phyloP scores from a whole-genome alignment of 768 basidiomycete species.

The Leccinum arenicola region DNA sequence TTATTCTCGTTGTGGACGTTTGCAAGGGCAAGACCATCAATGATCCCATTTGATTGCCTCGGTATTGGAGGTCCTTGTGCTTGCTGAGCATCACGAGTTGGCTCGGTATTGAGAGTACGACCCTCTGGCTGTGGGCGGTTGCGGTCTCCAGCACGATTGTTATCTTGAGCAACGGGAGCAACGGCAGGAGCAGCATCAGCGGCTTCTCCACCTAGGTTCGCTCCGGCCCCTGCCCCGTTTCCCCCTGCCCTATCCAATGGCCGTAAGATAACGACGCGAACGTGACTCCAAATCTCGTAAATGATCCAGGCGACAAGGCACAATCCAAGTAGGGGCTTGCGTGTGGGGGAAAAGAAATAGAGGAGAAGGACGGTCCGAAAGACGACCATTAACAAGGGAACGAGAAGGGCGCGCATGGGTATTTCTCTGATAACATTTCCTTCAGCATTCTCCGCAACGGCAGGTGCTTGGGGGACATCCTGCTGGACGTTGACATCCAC shows the following conservation, averaged over 20 bases:
- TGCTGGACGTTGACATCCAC: conserved; percentile 18
- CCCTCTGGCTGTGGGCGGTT: conserved; percentile 16
- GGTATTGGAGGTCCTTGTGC: conserved; percentile 29
- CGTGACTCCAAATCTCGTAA: conserved; percentile 74
- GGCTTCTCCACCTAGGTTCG: conserved; percentile 18
- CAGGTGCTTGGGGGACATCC: conserved; percentile 18
- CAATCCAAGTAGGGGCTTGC: conserved; percentile 67
- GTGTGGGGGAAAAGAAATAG: conserved; percentile 74
- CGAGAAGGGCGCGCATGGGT: conserved; percentile 62
- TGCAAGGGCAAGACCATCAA: conserved; percentile 55
- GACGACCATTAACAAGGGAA: conserved; percentile 64
- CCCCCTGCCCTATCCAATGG: conserved; percentile 33
- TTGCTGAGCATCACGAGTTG: conserved; percentile 17
- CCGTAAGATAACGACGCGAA: conserved; percentile 46
- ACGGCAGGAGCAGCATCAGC: conserved; percentile 25
- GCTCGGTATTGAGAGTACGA: conserved; percentile 16
- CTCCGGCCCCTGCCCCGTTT: conserved; percentile 21
- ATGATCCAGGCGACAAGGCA: conserved; percentile 67
- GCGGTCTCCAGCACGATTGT: conserved; percentile 15
- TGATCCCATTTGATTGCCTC: conserved; percentile 31
- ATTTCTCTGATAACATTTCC: conserved; percentile 47
- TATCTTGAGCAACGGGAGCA: conserved; percentile 16
- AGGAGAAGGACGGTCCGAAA: conserved; percentile 66
- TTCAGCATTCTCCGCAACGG: conserved; percentile 26
- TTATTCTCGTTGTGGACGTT: conserved; percentile 58